A percentile compares a stretch with the other conserved stretches of the same genome.
Conservation (phyloP, 176 grass and related monocot genomes). For the Neostapfia colusana region DNA sequence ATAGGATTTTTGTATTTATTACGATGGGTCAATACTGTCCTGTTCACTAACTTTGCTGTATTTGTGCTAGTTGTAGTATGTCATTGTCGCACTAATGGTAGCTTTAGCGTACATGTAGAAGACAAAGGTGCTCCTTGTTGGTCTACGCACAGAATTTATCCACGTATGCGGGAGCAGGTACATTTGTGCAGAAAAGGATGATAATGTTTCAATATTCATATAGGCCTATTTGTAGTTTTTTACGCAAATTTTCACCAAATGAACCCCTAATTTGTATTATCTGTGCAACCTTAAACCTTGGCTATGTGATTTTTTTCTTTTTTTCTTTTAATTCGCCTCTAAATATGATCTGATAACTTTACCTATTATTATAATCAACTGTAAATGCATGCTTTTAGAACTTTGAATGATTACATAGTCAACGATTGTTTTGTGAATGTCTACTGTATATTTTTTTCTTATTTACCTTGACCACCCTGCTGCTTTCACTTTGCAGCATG, state of each 20-base stretch:
- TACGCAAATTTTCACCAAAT: background rate
- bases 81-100: background rate
- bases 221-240: background rate
- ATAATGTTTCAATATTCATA: background rate
- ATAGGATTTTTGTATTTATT: conserved; percentile 12
- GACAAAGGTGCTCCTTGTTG: background rate
- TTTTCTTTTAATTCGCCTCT: background rate
- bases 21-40: background rate
- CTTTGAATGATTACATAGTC: background rate
- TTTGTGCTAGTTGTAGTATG: conserved; percentile 8
- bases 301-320: background rate
- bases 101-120: background rate
- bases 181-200: background rate
- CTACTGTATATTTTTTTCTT: background rate
- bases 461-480: background rate
- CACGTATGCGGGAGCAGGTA: background rate
- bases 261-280: background rate
- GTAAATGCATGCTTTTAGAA: background rate
- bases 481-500: background rate
- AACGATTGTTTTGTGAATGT: background rate
- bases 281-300: background rate
- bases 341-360: background rate
- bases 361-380: background rate
- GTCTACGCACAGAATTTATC: background rate
- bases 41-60: conserved; percentile 3